Conservation (phyloP, 139 green algal genomes). For the Volvox africanus region DNA sequence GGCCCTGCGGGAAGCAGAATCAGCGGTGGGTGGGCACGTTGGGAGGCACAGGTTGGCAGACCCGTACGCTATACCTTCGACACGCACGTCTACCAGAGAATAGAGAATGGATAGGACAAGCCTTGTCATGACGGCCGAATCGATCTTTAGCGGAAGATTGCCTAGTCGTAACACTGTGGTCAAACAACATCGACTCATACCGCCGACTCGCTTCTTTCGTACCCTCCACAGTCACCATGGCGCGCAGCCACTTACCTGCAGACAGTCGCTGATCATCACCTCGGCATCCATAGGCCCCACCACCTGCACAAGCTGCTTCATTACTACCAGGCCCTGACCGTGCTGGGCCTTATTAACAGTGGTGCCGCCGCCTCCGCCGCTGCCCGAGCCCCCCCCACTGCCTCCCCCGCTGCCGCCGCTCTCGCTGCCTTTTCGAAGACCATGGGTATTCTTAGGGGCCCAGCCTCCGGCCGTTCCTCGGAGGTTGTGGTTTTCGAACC, state of each 20-base stretch:
- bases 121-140: too few relatives aligned
- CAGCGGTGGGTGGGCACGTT: too few relatives aligned
- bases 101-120: too few relatives aligned
- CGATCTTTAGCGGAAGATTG: too few relatives aligned
- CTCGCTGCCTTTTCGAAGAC: neutral
- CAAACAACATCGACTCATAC: too few relatives aligned
- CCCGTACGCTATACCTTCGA: too few relatives aligned
- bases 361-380: neutral
- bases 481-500: neutral
- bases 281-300: slow-evolving; percentile 33
- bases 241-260: slow-evolving; percentile 25
- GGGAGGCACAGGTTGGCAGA: too few relatives aligned
- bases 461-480: neutral
- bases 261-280: slow-evolving; percentile 13
- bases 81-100: too few relatives aligned
- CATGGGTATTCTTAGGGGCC: neutral
- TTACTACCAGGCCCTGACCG: slow-evolving; percentile 18
- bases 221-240: too few relatives aligned
- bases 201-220: too few relatives aligned
- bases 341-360: neutral
- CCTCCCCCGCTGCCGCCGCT: neutral
- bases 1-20: slow-evolving; percentile 8
- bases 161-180: too few relatives aligned
- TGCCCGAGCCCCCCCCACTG: neutral
- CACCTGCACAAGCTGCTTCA: slow-evolving; percentile 34